Percentiles rank a stretch among this genome's conserved stretches.
phyloP scores from a whole-genome alignment of 495 filamentous ascomycete species.

The Immersiella caudata region DNA sequence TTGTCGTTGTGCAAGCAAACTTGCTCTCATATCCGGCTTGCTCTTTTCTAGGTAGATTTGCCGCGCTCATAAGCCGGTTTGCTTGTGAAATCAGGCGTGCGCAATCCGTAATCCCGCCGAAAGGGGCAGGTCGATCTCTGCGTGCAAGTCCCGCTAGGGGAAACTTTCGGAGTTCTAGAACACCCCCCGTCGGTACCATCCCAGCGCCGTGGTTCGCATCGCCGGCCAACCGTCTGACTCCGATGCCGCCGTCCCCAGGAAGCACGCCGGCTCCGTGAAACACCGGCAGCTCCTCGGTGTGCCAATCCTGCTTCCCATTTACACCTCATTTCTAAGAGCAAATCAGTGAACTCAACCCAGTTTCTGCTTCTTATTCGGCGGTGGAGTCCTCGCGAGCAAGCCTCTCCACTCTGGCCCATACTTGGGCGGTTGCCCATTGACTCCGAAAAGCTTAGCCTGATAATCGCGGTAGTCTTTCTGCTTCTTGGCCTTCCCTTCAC shows the following conservation, averaged over 20 bases:
- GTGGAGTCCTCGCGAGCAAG: neutral
- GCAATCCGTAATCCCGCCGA: neutral
- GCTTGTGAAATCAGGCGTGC: neutral
- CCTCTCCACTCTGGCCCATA: conserved; percentile 18
- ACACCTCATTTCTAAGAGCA: neutral
- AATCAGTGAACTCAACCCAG: neutral
- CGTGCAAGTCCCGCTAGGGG: neutral
- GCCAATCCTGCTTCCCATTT: neutral
- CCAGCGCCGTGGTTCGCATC: neutral
- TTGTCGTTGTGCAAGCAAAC: neutral
- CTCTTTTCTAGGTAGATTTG: neutral
- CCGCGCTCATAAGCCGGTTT: neutral
- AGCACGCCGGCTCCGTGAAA: neutral
- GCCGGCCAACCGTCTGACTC: neutral
- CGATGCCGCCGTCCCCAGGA: neutral
- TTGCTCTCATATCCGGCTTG: neutral
- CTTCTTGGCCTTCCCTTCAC: conserved; percentile 22
- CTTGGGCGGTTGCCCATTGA: neutral
- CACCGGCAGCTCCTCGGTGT: neutral
- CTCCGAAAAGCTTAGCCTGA: neutral
- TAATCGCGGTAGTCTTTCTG: conserved; percentile 32
- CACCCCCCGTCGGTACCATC: neutral
- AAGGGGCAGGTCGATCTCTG: neutral
- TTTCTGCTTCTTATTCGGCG: neutral
- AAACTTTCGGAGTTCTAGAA: neutral